A percentile compares a stretch with the other conserved stretches of the same genome.
Conservation (phyloP, 306 rosid genomes). For the Trifolium subterraneum region DNA sequence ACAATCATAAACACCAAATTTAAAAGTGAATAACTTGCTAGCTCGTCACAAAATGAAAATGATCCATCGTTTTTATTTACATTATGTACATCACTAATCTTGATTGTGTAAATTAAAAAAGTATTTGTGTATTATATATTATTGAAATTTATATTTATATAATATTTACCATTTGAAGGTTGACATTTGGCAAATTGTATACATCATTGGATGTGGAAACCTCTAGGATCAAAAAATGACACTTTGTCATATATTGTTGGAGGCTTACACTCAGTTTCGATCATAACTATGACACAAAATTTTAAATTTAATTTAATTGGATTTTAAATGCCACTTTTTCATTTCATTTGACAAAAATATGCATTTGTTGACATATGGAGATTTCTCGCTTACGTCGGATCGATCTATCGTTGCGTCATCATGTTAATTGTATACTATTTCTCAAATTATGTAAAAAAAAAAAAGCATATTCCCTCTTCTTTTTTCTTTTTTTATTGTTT, state of each 20-base stretch:
- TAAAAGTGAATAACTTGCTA: not conserved
- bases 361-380: not conserved
- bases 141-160: not conserved
- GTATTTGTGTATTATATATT: not conserved
- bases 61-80: not conserved
- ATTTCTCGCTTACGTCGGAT: not conserved
- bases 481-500: too few species aligned
- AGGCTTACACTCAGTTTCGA: not conserved
- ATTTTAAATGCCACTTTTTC: not conserved
- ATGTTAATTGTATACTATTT: not conserved
- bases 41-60: constrained; percentile 6
- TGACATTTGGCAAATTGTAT: constrained; percentile 22
- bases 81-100: not conserved
- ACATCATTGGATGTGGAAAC: not conserved
- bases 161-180: constrained; percentile 2
- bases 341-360: too few species aligned
- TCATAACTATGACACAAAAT: not conserved
- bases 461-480: too few species aligned
- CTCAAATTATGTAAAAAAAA: too few species aligned
- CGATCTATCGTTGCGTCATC: not conserved
- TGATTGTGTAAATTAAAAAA: not conserved
- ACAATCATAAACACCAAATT: constrained; percentile 16
- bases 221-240: constrained; percentile 9
- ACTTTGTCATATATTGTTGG: constrained; percentile 19
- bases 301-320: not conserved